These are phyloP conservation scores for Coniferiporia weirii DNA, from an alignment of 1,284 basidiomycete genomes.

Conservation along the genomic window DNA sequence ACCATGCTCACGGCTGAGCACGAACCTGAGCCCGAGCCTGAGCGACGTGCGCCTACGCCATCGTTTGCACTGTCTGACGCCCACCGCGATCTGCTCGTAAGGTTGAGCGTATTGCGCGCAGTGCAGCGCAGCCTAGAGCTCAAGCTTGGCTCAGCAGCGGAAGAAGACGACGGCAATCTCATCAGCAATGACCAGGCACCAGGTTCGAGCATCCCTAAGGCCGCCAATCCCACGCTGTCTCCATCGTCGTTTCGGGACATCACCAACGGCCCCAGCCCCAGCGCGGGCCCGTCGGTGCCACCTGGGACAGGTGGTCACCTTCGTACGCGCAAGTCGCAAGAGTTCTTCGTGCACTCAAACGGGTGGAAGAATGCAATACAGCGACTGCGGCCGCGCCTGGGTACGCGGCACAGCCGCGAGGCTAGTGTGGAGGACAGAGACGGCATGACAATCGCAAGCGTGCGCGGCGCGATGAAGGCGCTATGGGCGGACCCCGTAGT, in stretches of 20 bases:
- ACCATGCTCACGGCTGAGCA: not conserved
- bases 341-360: constrained; percentile 30
- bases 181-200: not conserved
- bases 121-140: constrained; percentile 14
- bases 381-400: constrained; percentile 16
- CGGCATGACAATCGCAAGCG: constrained; percentile 50
- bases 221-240: not conserved
- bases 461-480: constrained; percentile 55
- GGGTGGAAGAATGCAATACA: constrained; percentile 25
- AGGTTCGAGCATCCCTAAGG: not conserved
- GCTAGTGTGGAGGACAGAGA: constrained; percentile 34
- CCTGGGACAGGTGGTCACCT: not conserved
- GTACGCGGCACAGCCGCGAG: not conserved
- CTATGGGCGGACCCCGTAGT: constrained; percentile 62
- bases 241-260: not conserved
- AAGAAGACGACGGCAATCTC: not conserved
- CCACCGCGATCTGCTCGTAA: constrained; percentile 1
- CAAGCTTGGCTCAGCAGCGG: constrained; percentile 24
- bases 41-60: not conserved
- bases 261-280: not conserved
- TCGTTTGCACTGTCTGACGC: constrained; percentile 6
- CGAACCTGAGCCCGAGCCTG: not conserved
- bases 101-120: constrained; percentile 3
- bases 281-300: too few species aligned
- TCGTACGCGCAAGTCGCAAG: constrained; percentile 16